Evolutionary conservation across 1,284 basidiomycete species (phyloP).

Genomic region (Pholiota adiposa): DNA sequence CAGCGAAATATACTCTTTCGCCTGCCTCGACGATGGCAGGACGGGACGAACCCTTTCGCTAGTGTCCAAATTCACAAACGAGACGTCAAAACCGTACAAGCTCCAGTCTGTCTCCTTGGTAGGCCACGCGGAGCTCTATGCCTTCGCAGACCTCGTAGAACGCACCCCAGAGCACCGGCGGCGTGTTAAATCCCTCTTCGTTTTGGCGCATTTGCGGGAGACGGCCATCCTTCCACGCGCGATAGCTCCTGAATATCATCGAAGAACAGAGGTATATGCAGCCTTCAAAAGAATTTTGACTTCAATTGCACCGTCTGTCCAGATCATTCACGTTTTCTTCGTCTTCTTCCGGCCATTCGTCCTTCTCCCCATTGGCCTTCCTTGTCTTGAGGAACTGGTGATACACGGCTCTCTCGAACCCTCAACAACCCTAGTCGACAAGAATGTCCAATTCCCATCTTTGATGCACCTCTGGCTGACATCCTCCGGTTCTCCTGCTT

Average conservation of each 20-base stretch:
- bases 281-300: conserved; percentile 24
- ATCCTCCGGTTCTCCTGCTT: conserved; percentile 18
- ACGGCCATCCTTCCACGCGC: conserved; percentile 16
- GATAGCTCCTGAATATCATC: conserved; percentile 17
- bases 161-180: conserved; percentile 15
- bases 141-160: conserved; percentile 23
- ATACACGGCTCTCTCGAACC: conserved; percentile 28
- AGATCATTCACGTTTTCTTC: conserved; percentile 25
- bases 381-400: conserved; percentile 24
- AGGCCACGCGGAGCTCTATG: conserved; percentile 21
- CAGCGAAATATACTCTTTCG: conserved; percentile 24
- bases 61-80: conserved; percentile 23
- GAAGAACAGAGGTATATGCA: conserved; percentile 17
- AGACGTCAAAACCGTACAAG: conserved; percentile 25
- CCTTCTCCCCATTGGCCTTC: conserved; percentile 27
- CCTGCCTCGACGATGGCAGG: conserved; percentile 25
- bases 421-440: conserved; percentile 9
- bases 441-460: conserved; percentile 10
- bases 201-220: conserved; percentile 24
- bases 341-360: conserved; percentile 26
- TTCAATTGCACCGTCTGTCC: conserved; percentile 23
- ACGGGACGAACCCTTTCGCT: conserved; percentile 28
- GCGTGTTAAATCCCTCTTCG: conserved; percentile 25
- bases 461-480: conserved; percentile 21
- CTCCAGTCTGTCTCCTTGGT: conserved; percentile 23